phyloP scores from a whole-genome alignment of 345 rosid genomes.

The Eucalyptus curtisii region DNA sequence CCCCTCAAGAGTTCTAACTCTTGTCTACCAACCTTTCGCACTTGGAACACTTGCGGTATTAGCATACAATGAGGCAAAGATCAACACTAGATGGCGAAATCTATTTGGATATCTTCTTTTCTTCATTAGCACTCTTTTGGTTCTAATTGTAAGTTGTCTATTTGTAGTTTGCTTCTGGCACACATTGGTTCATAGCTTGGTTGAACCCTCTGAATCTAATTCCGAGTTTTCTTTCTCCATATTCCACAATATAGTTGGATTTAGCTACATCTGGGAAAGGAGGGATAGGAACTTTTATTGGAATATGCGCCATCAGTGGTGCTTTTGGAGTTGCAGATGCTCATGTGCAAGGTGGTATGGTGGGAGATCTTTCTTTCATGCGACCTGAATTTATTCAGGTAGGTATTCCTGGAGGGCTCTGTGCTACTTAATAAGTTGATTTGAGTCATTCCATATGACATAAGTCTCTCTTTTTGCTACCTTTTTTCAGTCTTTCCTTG shows the following conservation, averaged over 20 bases:
- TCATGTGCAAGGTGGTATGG: slow-evolving; percentile 81
- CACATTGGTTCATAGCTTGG: background rate
- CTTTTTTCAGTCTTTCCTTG: slow-evolving; percentile 40
- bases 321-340: slow-evolving; percentile 83
- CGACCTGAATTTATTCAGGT: slow-evolving; percentile 59
- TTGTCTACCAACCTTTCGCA: slow-evolving; percentile 76
- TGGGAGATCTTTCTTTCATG: slow-evolving; percentile 86
- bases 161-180: background rate
- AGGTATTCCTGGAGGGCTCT: background rate
- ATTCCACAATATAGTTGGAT: slow-evolving; percentile 37
- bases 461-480: background rate
- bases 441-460: background rate
- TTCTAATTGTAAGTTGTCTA: slow-evolving; percentile 47
- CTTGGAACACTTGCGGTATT: slow-evolving; percentile 42
- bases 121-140: slow-evolving; percentile 34
- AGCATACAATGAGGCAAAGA: slow-evolving; percentile 51
- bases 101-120: slow-evolving; percentile 59
- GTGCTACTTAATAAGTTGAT: background rate
- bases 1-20: slow-evolving; percentile 64
- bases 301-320: slow-evolving; percentile 48
- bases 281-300: slow-evolving; percentile 55
- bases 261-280: slow-evolving; percentile 70
- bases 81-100: slow-evolving; percentile 57
- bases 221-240: background rate
- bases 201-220: background rate